These are phyloP conservation scores for Eucalyptus erythrocorys DNA, from an alignment of 345 rosid species.

Conservation along the genomic window DNA sequence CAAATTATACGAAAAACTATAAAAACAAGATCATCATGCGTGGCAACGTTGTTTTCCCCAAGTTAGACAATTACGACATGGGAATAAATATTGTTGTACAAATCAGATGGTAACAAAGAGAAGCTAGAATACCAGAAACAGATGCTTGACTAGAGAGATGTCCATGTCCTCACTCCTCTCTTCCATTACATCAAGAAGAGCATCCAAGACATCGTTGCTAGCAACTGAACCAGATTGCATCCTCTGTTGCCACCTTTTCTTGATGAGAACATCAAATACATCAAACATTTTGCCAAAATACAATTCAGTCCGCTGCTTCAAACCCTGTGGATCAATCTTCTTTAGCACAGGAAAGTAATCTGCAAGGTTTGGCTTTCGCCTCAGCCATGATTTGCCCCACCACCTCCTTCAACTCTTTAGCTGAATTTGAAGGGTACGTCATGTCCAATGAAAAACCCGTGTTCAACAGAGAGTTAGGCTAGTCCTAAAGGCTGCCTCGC, in stretches of 20 bases:
- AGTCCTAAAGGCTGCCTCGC: background rate
- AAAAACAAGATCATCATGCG: no score
- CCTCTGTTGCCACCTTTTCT: constrained; percentile 2
- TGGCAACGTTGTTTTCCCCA: no score
- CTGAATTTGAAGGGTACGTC: background rate
- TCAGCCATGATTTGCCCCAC: background rate
- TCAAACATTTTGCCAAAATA: constrained; percentile 3
- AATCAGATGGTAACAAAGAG: no score
- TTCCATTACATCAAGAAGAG: background rate
- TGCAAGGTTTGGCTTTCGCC: constrained; percentile 4
- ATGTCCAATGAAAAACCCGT: background rate
- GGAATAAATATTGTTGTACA: no score
- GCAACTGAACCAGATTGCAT: background rate
- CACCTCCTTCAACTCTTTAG: background rate
- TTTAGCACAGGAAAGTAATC: constrained; percentile 12
- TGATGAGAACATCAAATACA: constrained; percentile 6
- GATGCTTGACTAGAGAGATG: background rate
- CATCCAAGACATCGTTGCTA: no score
- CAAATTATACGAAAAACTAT: no score
- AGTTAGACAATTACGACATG: no score
- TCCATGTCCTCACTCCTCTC: constrained; percentile 4
- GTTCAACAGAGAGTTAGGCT: background rate
- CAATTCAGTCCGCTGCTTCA: background rate
- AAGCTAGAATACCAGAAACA: background rate
- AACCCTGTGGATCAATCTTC: constrained; percentile 9